Base-by-base conservation (phyloP, 805 yeast genomes). In the Pichia paraexigua region DNA sequence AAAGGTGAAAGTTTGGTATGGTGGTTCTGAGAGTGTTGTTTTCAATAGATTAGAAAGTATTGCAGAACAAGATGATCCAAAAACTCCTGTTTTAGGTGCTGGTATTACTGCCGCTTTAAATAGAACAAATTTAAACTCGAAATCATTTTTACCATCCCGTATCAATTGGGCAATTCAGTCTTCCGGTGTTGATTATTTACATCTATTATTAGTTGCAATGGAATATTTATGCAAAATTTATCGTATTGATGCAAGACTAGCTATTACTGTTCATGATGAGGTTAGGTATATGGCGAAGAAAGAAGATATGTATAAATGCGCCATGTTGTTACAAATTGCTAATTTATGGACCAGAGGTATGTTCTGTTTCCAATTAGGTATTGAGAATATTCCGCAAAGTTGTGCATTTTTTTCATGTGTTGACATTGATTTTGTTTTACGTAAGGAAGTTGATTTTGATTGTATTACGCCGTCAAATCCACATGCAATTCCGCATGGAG, bases 81-180 rank as follows among this genome's bases (percentile, higher is more conserved):
- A 78, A 54, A 95, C 99, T 0, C 99, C 99, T 0, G 90, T 88
- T 1, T 67, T 94, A 11, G 96, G 97, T 1, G 96, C 97, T 6
- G 87, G 95, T 15, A 89, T 94, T 45, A 94, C 99, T 0, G 80
- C 80, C 52, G 96, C 98, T 0, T 71, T 94, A 52, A 76, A 78
- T 58, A 76, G 78, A 43, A 71, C 72, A 49, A 83, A 92, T 64
- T 72, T 94, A 58, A 80, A 79, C 43, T 71, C 79, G 40, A 79
- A 79, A 55, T 71, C 80, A 1, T 94, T 84, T 63, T 69, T 94
- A 57, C 94, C 99, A 0, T 89, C 97, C 1, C 70, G 99, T 60
- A 84, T 91, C 56, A 94, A 94, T 62, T 94, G 99, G 99, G 88
- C 97, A 0, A 94, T 94, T 63, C 99, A 94, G 66, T 88, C 97